Base-by-base conservation (phyloP, 2,329 filamentous ascomycete species). In the Verticillium klebahnii region DNA sequence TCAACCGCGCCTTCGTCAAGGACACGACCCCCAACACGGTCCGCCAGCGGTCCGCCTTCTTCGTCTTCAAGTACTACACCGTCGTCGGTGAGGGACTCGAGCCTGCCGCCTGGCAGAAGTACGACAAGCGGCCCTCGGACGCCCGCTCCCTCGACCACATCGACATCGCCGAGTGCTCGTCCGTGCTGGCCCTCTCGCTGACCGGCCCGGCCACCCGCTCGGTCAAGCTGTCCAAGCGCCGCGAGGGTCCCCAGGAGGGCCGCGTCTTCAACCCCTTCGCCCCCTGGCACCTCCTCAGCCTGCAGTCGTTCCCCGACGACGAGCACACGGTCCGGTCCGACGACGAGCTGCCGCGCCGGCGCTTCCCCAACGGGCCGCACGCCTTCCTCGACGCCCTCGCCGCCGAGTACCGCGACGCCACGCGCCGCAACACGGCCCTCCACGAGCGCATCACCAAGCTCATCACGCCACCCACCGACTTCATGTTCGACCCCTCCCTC, bases 61-160 rank as follows among this genome's bases (percentile, higher is more conserved):
- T 89, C 69, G 83, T 80, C 52, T 87, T 89, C 69, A 87, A 88
- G 66, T 89, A 88, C 69, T 88, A 86, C 68, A 88, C 85, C 5
- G 77, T 87, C 7, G 80, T 88, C 14, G 82, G 80, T 1, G 77
- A 83, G 5, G 80, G 79, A 4, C 80, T 85, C 50, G 76, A 78
- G 36, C 85, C 86, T 0, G 83, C 85, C 67, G 76, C 82, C 6
- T 89, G 85, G 85, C 86, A 89, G 68, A 74, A 77, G 23, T 80
- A 81, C 40, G 85, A 87, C 65, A 78, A 76, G 54, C 71, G 76
- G n/a, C 71, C 77, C 0, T 67, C 72, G 37, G 70, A 78, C 67
- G 70, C 73, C 60, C 68, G 74, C 23, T 64, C 74, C 17, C 69
- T 75, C 61, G 71, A 83, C 60, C 85, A 88, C 69, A 82, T 88